Percentiles rank a stretch among this genome's conserved stretches.
Evolutionary conservation across 2,329 filamentous ascomycete species (phyloP).

Genomic region (Fusarium tjaetaba): DNA sequence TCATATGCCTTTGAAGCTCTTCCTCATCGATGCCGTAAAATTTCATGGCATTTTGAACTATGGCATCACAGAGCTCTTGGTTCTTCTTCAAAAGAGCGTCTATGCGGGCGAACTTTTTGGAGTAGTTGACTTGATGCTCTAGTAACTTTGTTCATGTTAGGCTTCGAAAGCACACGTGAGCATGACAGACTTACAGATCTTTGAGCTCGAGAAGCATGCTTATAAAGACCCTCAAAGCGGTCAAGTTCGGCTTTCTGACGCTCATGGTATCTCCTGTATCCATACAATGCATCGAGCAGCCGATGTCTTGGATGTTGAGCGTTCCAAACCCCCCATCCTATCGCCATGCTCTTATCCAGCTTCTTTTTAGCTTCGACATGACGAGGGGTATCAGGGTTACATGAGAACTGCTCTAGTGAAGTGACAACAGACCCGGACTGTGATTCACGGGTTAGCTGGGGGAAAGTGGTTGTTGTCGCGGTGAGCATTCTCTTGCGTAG

Average conservation of each 20-base stretch:
- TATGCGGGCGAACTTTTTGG: constrained; percentile 59
- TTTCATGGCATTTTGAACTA: constrained; percentile 55
- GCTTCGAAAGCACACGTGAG: accelerated
- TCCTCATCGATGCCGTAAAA: constrained; percentile 57
- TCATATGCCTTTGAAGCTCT: constrained; percentile 58
- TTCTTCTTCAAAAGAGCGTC: constrained; percentile 57
- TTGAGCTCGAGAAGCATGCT: constrained; percentile 49
- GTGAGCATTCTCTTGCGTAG: neutral
- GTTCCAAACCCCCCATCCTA: constrained; percentile 47
- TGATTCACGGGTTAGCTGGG: constrained; percentile 11
- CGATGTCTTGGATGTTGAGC: constrained; percentile 52
- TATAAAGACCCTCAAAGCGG: constrained; percentile 50
- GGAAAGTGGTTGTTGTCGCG: neutral
- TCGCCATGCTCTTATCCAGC: constrained; percentile 45
- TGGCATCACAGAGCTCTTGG: constrained; percentile 56
- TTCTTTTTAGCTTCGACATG: constrained; percentile 47
- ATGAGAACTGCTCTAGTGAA: constrained; percentile 40
- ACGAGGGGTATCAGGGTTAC: constrained; percentile 33
- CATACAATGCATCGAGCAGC: constrained; percentile 53
- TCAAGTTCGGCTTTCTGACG: constrained; percentile 51
- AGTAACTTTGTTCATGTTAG: constrained; percentile 52
- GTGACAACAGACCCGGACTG: constrained; percentile 34
- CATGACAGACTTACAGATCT: constrained; percentile 25
- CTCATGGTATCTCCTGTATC: constrained; percentile 49
- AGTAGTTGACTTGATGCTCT: constrained; percentile 66